Evolutionary conservation across 371 early-diverging fungal species (phyloP), one percentile per base, ranked within the genome.

Genomic region (Mucor lusitanicus): DNA sequence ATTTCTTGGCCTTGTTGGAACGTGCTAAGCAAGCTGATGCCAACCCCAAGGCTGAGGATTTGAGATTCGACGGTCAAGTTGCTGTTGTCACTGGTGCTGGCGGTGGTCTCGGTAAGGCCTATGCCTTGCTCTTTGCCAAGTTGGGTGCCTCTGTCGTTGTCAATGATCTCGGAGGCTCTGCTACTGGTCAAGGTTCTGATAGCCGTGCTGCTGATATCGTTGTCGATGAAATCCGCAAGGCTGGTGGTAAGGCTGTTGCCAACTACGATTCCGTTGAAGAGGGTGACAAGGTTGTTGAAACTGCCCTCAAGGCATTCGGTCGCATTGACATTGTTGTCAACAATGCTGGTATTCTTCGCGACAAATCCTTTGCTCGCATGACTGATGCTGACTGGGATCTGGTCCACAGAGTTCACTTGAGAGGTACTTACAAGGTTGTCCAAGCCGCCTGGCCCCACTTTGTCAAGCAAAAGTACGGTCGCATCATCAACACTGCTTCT

Each of bases 181-280:
- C 74, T 60, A 76, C 70, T 59, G 81, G 82, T 63, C 70, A 91
- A 71, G 96, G 95, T 32, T 71, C 81, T 56, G 84, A 83, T 46
- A 79, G 74, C 30, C 75, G 89, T 67, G 99, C 98, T 46, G 99
- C 99, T 57, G 98, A 98, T 80, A 64, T 89, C n/a, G 98, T 99
- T 27, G 99, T 99, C 25, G 90, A 93, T 13, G 97, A 99, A 77
- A 99, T 99, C 79, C 85, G 85, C 27, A 80, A 84, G 44, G 90
- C 92, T 17, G 99, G 99, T 56, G 99, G 99, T 65, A 89, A 91
- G 78, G 99, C 99, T 27, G 95, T 99, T 28, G 96, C 98, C 70
- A 97, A 98, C 88, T 97, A 98, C 79, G 94, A 98, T 84, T 95
- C 96, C 37, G 99, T 99, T 19, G 93, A 96, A 63, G 92, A 97